A percentile compares a stretch with the other conserved stretches of the same genome.
These are phyloP conservation scores for Cucurbita argyrosperma DNA, from an alignment of 306 rosid species.

Conservation along the genomic window DNA sequence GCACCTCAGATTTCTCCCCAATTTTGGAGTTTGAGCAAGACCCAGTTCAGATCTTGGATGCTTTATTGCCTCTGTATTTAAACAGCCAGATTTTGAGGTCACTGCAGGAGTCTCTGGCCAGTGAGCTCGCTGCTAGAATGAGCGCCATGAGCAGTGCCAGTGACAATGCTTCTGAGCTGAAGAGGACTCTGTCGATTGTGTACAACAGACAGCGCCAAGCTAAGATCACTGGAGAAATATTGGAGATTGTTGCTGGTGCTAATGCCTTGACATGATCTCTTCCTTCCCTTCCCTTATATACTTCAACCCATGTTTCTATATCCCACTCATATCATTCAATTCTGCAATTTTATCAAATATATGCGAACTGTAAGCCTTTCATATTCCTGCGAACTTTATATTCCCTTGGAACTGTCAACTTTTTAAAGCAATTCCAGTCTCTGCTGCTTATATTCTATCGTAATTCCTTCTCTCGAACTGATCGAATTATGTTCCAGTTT, in stretches of 20 bases:
- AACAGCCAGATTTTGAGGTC: conserved; percentile 85
- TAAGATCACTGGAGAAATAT: conserved; percentile 76
- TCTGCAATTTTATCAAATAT: background rate
- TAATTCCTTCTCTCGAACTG: no score
- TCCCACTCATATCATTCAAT: background rate
- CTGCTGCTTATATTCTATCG: no score
- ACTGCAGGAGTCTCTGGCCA: conserved; percentile 77
- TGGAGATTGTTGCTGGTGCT: conserved; percentile 88
- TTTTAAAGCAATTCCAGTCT: no score
- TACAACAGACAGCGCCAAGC: conserved; percentile 82
- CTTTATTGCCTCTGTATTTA: conserved; percentile 59
- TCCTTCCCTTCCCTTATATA: background rate
- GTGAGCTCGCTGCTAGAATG: conserved; percentile 87
- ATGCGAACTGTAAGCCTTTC: background rate
- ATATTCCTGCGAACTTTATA: background rate
- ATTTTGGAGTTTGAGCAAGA: conserved; percentile 82
- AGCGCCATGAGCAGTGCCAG: conserved; percentile 73
- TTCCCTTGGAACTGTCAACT: background rate
- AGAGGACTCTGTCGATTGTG: conserved; percentile 33
- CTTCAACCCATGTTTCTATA: background rate
- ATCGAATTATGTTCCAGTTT: background rate
- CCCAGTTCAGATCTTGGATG: conserved; percentile 85
- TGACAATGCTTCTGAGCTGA: conserved; percentile 64
- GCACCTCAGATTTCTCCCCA: conserved; percentile 43
- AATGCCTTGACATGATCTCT: conserved; percentile 23